phyloP scores from a whole-genome alignment of 257 asterid species.

The Penstemon barbatus region DNA sequence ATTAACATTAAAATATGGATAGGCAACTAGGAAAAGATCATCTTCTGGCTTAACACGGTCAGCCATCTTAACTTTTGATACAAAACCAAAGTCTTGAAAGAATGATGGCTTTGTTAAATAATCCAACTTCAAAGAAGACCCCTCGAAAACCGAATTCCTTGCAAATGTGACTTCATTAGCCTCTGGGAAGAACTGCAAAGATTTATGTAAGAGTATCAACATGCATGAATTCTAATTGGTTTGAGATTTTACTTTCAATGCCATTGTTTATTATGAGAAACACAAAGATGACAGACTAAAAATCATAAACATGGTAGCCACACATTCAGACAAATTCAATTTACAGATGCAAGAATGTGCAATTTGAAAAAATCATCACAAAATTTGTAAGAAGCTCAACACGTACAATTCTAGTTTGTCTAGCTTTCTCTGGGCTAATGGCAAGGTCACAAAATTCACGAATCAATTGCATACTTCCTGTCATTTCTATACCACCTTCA shows the following conservation, averaged over 20 bases:
- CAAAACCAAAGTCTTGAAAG: slow-evolving; percentile 84
- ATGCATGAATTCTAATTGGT: slow-evolving; percentile 11
- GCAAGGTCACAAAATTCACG: slow-evolving; percentile 80
- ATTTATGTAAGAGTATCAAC: slow-evolving; percentile 14
- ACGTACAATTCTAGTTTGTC: slow-evolving; percentile 80
- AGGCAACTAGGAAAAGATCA: slow-evolving; percentile 79
- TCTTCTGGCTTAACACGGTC: slow-evolving; percentile 87
- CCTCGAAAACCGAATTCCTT: slow-evolving; percentile 68
- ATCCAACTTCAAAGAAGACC: slow-evolving; percentile 75
- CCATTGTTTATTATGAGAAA: neutral
- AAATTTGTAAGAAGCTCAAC: neutral
- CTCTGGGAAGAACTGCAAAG: slow-evolving; percentile 85
- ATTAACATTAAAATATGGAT: slow-evolving; percentile 89
- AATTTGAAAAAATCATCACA: neutral
- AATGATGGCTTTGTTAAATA: slow-evolving; percentile 89
- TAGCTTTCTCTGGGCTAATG: slow-evolving; percentile 60
- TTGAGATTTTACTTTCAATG: neutral
- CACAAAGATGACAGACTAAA: neutral
- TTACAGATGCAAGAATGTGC: neutral
- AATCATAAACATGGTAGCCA: neutral
- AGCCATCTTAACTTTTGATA: slow-evolving; percentile 65
- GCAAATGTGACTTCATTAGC: slow-evolving; percentile 88
- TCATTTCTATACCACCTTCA: slow-evolving; percentile 95
- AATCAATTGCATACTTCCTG: slow-evolving; percentile 76
- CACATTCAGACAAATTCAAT: neutral